Conservation (phyloP, 495 filamentous ascomycete genomes). For the Penicillium canescens region DNA sequence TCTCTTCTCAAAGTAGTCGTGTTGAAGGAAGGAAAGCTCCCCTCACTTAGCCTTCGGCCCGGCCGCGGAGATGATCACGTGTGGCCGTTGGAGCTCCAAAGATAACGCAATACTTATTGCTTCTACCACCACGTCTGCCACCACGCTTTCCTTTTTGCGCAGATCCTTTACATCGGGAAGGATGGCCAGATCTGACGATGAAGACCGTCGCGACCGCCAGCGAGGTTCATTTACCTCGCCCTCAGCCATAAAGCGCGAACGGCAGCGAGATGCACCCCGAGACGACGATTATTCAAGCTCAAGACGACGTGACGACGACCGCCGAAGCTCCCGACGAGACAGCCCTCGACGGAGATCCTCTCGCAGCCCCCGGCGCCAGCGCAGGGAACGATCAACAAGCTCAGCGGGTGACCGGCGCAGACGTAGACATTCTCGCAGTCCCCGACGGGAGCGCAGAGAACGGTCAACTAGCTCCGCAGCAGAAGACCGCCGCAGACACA, state of each 20-base stretch:
- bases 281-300: slow-evolving; percentile 29
- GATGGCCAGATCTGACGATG: slow-evolving; percentile 29
- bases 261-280: slow-evolving; percentile 19
- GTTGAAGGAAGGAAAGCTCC: slow-evolving; percentile 1
- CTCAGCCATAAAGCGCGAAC: slow-evolving; percentile 23
- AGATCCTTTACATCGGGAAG: neutral
- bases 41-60: slow-evolving; percentile 1
- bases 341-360: slow-evolving; percentile 23
- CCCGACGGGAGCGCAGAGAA: slow-evolving; percentile 28
- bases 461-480: slow-evolving; percentile 21
- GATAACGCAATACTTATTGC: neutral
- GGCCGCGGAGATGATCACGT: slow-evolving; percentile 22
- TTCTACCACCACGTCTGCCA: neutral
- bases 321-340: slow-evolving; percentile 33
- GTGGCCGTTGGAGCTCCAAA: slow-evolving; percentile 10
- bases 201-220: slow-evolving; percentile 13
- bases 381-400: slow-evolving; percentile 21
- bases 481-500: slow-evolving; percentile 30
- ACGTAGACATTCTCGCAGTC: slow-evolving; percentile 23
- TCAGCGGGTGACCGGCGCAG: slow-evolving; percentile 23
- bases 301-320: slow-evolving; percentile 28
- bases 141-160: neutral
- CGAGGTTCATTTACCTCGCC: slow-evolving; percentile 25
- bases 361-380: slow-evolving; percentile 29
- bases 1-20: slow-evolving; percentile 8